Evolutionary conservation across 1,284 basidiomycete species (phyloP).

Genomic region (Phaffia rhodozyma): DNA sequence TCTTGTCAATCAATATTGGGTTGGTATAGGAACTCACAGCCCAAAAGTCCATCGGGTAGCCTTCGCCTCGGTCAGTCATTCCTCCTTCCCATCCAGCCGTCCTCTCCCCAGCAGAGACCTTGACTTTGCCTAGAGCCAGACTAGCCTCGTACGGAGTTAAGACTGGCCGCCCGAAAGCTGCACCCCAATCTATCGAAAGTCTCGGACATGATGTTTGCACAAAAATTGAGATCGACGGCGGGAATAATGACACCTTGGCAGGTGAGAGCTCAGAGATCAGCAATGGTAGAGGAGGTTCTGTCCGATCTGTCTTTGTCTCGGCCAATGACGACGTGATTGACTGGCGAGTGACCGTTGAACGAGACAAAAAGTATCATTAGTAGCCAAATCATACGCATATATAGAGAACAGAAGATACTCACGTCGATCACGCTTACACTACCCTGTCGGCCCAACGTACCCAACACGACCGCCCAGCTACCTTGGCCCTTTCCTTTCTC

Average conservation of each 20-base stretch:
- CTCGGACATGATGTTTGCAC: constrained; percentile 94
- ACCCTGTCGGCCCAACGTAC: constrained; percentile 90
- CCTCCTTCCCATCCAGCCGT: constrained; percentile 32
- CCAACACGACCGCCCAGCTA: constrained; percentile 86
- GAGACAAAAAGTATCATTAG: not conserved
- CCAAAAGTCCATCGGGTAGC: constrained; percentile 97
- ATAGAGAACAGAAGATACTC: constrained; percentile 10
- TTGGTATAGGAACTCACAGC: constrained; percentile 50
- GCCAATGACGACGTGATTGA: constrained; percentile 59
- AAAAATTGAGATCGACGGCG: constrained; percentile 61
- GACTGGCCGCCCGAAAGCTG: constrained; percentile 80
- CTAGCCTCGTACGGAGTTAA: constrained; percentile 90
- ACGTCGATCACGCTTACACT: constrained; percentile 77
- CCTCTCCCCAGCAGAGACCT: constrained; percentile 46
- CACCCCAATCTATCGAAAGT: constrained; percentile 96
- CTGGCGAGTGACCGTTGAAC: constrained; percentile 32
- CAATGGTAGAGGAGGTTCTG: constrained; percentile 63
- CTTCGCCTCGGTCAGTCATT: constrained; percentile 27
- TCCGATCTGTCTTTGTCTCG: constrained; percentile 41
- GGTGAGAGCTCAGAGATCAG: constrained; percentile 93
- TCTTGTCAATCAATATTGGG: too few species aligned
- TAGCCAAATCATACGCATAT: not conserved
- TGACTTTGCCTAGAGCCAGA: constrained; percentile 63
- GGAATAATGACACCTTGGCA: constrained; percentile 77
- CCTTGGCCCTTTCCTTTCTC: constrained; percentile 26